A percentile compares a stretch with the other conserved stretches of the same genome.
phyloP scores from a whole-genome alignment of 2,329 filamentous ascomycete genomes.

The Metarhizium rileyi region DNA sequence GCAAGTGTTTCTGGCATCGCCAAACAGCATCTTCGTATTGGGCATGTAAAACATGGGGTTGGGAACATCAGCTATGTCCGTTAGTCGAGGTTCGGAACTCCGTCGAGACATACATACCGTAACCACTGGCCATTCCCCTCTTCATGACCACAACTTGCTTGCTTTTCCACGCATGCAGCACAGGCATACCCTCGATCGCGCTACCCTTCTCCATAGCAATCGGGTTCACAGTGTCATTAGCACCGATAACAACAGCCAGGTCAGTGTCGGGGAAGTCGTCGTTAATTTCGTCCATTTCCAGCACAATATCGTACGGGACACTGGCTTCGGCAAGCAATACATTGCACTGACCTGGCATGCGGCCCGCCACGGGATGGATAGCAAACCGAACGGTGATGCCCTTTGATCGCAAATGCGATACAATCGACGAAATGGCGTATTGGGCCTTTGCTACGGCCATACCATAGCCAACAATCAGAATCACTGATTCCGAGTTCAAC shows the following conservation, averaged over 20 bases:
- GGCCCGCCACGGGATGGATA: conserved; percentile 80
- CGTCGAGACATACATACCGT: conserved; percentile 44
- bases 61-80: conserved; percentile 61
- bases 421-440: conserved; percentile 81
- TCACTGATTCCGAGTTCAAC: conserved; percentile 69
- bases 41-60: conserved; percentile 95
- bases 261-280: conserved; percentile 83
- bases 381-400: conserved; percentile 79
- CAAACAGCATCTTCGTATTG: conserved; percentile 83
- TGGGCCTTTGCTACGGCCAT: conserved; percentile 94
- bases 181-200: conserved; percentile 85
- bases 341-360: conserved; percentile 92
- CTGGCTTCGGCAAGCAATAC: conserved; percentile 80
- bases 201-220: conserved; percentile 77
- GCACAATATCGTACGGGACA: conserved; percentile 83
- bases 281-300: conserved; percentile 96
- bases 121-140: conserved; percentile 77
- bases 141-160: conserved; percentile 94
- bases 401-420: conserved; percentile 59
- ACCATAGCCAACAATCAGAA: conserved; percentile 84
- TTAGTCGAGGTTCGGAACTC: conserved; percentile 9
- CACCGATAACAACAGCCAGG: conserved; percentile 78
- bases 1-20: conserved; percentile 75
- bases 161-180: conserved; percentile 87
- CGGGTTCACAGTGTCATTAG: conserved; percentile 88